Evolutionary conservation across 2,329 filamentous ascomycete species (phyloP).

Genomic region (Ceratocystis ficicola): DNA sequence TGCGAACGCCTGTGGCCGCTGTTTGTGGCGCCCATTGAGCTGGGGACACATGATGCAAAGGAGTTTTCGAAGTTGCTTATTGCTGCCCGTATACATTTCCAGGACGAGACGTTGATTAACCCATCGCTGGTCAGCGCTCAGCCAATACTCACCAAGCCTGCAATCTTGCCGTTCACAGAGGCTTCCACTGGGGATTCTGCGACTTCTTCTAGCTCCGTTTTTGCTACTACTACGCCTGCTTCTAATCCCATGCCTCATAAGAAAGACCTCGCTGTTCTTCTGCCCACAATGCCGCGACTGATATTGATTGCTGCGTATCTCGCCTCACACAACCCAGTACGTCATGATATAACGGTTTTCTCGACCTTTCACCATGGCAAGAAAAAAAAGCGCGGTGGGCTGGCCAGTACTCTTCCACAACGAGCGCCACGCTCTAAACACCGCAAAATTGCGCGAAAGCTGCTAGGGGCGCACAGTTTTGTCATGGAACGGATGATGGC

Average conservation of each 20-base stretch:
- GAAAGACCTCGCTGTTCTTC: slow-evolving; percentile 40
- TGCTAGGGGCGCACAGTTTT: slow-evolving; percentile 66
- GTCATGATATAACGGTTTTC: slow-evolving; percentile 64
- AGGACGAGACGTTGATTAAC: slow-evolving; percentile 58
- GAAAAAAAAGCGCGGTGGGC: slow-evolving; percentile 40
- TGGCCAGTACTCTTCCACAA: slow-evolving; percentile 28
- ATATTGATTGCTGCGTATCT: slow-evolving; percentile 68
- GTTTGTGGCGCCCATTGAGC: slow-evolving; percentile 66
- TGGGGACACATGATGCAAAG: slow-evolving; percentile 59
- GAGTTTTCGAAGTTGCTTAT: slow-evolving; percentile 80
- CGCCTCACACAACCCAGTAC: slow-evolving; percentile 64
- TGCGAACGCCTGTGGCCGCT: slow-evolving; percentile 70
- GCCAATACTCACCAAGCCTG: background rate
- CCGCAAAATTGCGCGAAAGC: slow-evolving; percentile 62
- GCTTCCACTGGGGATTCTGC: slow-evolving; percentile 16
- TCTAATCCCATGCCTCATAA: background rate
- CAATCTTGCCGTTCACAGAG: slow-evolving; percentile 22
- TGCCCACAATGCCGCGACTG: slow-evolving; percentile 62
- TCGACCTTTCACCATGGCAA: slow-evolving; percentile 53
- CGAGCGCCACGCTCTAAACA: slow-evolving; percentile 38
- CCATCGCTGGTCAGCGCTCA: slow-evolving; percentile 44
- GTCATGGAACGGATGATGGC: slow-evolving; percentile 66
- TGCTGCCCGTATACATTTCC: slow-evolving; percentile 54
- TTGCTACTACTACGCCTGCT: slow-evolving; percentile 11
- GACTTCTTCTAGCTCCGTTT: background rate